Percentiles rank a stretch among this genome's conserved stretches.
Conservation (phyloP, 768 basidiomycete species). For the Dacryopinax primogenitus region DNA sequence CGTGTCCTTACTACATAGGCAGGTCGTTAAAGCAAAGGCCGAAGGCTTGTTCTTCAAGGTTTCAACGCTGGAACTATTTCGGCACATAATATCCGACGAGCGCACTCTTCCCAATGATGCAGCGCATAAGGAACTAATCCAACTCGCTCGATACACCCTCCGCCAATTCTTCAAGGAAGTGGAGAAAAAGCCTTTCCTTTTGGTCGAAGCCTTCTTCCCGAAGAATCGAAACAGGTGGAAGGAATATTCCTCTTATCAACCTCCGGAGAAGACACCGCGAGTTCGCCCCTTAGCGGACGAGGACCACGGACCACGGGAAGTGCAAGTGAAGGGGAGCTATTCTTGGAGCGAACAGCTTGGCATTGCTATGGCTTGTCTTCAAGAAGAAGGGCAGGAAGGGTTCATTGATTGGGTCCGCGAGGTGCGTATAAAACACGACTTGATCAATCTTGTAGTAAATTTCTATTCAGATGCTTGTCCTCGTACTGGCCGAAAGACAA, state of each 20-base stretch:
- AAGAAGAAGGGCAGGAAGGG: slow-evolving; percentile 48
- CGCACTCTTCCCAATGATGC: slow-evolving; percentile 64
- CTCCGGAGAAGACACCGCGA: slow-evolving; percentile 2
- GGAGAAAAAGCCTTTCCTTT: slow-evolving; percentile 68
- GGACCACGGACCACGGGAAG: slow-evolving; percentile 40
- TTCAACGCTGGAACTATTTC: slow-evolving; percentile 79
- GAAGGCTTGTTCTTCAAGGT: slow-evolving; percentile 96
- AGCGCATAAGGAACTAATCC: slow-evolving; percentile 68
- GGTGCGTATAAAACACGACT: slow-evolving; percentile 35
- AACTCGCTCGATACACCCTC: slow-evolving; percentile 73
- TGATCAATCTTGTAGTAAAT: neutral
- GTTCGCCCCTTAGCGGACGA: slow-evolving; percentile 17
- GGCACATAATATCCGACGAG: slow-evolving; percentile 68
- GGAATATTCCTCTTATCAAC: slow-evolving; percentile 40
- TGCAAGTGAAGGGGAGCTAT: slow-evolving; percentile 75
- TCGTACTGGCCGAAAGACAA: slow-evolving; percentile 25
- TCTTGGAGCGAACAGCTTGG: slow-evolving; percentile 83
- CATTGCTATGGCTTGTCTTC: slow-evolving; percentile 62
- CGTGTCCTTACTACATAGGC: slow-evolving; percentile 78
- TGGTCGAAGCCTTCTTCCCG: slow-evolving; percentile 84
- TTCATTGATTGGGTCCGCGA: slow-evolving; percentile 71
- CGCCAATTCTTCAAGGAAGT: slow-evolving; percentile 90
- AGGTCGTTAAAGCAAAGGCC: slow-evolving; percentile 79
- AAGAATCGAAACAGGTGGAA: slow-evolving; percentile 83
- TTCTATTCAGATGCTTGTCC: slow-evolving; percentile 15